Percentiles rank a stretch among this genome's conserved stretches.
These are phyloP conservation scores for Cryptococcus sp. DNA, from an alignment of 1,284 basidiomycete species.

Conservation along the genomic window DNA sequence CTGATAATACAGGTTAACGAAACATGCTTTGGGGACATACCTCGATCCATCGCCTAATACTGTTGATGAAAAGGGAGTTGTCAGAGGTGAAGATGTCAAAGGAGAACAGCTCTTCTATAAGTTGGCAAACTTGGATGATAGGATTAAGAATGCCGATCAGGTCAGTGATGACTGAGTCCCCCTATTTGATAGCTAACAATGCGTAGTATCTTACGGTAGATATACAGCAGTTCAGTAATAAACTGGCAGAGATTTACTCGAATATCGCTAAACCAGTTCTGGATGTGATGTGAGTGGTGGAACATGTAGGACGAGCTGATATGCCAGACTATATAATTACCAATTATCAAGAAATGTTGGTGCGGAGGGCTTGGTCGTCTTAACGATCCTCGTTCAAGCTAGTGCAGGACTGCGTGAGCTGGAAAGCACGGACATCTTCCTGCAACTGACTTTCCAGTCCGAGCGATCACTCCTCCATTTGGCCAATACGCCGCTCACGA, in stretches of 20 bases:
- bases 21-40: slow-evolving; percentile 76
- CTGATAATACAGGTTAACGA: slow-evolving; percentile 56
- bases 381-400: slow-evolving; percentile 79
- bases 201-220: slow-evolving; percentile 73
- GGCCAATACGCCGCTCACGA: slow-evolving; percentile 75
- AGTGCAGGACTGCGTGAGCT: slow-evolving; percentile 71
- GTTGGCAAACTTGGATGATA: slow-evolving; percentile 83
- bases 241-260: slow-evolving; percentile 89
- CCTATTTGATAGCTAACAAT: not conserved
- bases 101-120: slow-evolving; percentile 77
- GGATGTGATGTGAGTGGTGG: slow-evolving; percentile 58
- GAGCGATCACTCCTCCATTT: slow-evolving; percentile 86
- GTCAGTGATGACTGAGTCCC: slow-evolving; percentile 41
- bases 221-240: slow-evolving; percentile 85
- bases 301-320: not conserved
- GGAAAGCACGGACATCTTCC: not conserved
- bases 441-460: slow-evolving; percentile 53
- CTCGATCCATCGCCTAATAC: slow-evolving; percentile 61
- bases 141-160: slow-evolving; percentile 95
- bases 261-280: slow-evolving; percentile 90
- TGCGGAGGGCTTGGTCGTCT: slow-evolving; percentile 80
- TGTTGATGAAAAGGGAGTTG: slow-evolving; percentile 25
- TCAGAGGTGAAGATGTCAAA: slow-evolving; percentile 10
- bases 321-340: slow-evolving; percentile 81
- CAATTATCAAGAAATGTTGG: slow-evolving; percentile 91